Conservation (phyloP, 2,329 filamentous ascomycete species). For the Fusarium staphyleae region DNA sequence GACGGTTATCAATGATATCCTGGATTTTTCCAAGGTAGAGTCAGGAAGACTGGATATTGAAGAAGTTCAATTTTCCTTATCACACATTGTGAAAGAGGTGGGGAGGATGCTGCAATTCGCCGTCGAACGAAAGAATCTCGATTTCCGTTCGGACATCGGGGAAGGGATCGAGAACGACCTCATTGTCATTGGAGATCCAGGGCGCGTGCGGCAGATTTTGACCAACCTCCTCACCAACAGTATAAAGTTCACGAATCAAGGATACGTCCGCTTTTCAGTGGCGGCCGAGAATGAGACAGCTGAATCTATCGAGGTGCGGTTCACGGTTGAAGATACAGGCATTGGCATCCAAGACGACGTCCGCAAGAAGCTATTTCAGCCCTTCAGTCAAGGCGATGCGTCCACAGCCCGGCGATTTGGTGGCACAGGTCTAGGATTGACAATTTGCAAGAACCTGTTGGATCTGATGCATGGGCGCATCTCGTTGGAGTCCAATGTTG, state of each 20-base stretch:
- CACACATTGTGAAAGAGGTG: slow-evolving; percentile 77
- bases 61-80: slow-evolving; percentile 80
- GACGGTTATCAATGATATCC: slow-evolving; percentile 89
- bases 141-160: slow-evolving; percentile 71
- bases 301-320: slow-evolving; percentile 72
- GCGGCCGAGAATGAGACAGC: slow-evolving; percentile 67
- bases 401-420: slow-evolving; percentile 82
- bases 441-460: slow-evolving; percentile 81
- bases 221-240: slow-evolving; percentile 80
- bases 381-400: slow-evolving; percentile 82
- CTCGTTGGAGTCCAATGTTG: slow-evolving; percentile 69
- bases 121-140: slow-evolving; percentile 79
- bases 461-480: slow-evolving; percentile 84
- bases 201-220: slow-evolving; percentile 82
- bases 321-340: slow-evolving; percentile 78
- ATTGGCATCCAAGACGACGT: slow-evolving; percentile 85
- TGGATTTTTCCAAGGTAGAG: slow-evolving; percentile 89
- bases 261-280: slow-evolving; percentile 72
- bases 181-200: slow-evolving; percentile 86
- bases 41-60: slow-evolving; percentile 79
- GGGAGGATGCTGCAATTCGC: slow-evolving; percentile 89
- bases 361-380: slow-evolving; percentile 74
- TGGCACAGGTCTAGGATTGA: slow-evolving; percentile 78
- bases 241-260: slow-evolving; percentile 76
- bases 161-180: slow-evolving; percentile 70